Conservation (phyloP, 2,329 filamentous ascomycete genomes). For the Colletotrichum zoysiae region DNA sequence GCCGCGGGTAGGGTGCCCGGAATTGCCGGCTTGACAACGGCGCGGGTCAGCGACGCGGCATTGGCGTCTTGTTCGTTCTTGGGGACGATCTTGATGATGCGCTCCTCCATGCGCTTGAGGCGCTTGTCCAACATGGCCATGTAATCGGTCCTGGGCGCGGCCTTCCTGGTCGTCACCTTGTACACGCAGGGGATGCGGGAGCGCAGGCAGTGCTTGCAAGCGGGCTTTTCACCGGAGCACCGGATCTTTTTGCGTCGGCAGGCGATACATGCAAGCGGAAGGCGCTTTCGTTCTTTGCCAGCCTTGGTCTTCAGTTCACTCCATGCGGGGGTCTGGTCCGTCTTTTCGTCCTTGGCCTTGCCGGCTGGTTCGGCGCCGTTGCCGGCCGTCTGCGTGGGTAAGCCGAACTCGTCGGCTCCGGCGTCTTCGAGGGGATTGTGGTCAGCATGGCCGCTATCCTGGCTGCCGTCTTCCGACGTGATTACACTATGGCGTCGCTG, state of each 20-base stretch:
- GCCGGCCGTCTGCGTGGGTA: conserved; percentile 58
- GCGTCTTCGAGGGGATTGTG: conserved; percentile 65
- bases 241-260: conserved; percentile 98
- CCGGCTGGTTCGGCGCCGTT: conserved; percentile 67
- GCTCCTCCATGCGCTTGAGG: conserved; percentile 96
- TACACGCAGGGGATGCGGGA: conserved; percentile 97
- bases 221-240: conserved; percentile 96
- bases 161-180: conserved; percentile 95
- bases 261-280: conserved; percentile 94
- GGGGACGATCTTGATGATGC: conserved; percentile 94
- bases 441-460: conserved; percentile 57
- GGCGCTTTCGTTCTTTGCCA: conserved; percentile 92
- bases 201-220: conserved; percentile 94
- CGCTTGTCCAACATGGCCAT: conserved; percentile 99
- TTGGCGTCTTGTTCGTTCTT: conserved; percentile 81
- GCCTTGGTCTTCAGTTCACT: conserved; percentile 91
- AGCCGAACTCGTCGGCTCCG: conserved; percentile 70
- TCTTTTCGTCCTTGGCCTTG: conserved; percentile 69
- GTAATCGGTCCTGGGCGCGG: conserved; percentile 94
- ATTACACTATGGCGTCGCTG: conserved; percentile 51
- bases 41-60: conserved; percentile 77
- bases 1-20: conserved; percentile 63
- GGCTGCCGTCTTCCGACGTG: conserved; percentile 60
- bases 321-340: conserved; percentile 75
- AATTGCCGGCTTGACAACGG: conserved; percentile 85